Evolutionary conservation across 2,329 filamentous ascomycete genomes (phyloP), one percentile per base, ranked within the genome.

Genomic region (Penicillium hesseltinei): DNA sequence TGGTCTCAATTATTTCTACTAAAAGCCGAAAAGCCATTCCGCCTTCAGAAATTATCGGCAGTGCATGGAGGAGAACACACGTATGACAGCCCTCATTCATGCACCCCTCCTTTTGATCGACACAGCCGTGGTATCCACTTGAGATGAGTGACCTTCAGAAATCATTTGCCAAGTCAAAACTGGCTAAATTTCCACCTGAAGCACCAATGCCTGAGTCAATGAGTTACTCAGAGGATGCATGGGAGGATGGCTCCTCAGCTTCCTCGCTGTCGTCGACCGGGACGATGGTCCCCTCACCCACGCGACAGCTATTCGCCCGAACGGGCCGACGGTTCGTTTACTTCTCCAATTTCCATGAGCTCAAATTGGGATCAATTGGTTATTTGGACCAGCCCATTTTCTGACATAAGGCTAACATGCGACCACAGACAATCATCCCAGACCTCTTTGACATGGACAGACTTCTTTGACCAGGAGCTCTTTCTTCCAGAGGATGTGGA

Each of bases 231-330:
- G 66, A 64, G 33, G 69, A 71, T 44, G 43, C 53, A 27, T 56
- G 42, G 49, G 80, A 90, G 66, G 86, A 88, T 62, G 88, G 90
- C 71, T 89, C 87, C 15, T 90, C 82, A 7, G 79, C 90, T 15
- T 96, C 89, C 0, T 96, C 92, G n/a, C 88, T 91, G 38, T 96
- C 92, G 4, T 97, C 92, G 1, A 91, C 92, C 4, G 92, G 92
- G 27, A 97, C 93, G n/a, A 83, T 97, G 60, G 88, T 91, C 62
- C 91, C 92, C 0, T 90, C 89, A 5, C 84, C 85, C 7, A 88
- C 84, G 64, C 85, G 88, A 65, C 88, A 87, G 61, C 78, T 92
- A 40, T 91, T 92, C 76, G 88, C 88, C 57, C 82, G 88, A 63
- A 85, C 87, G 46, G 82, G 59, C 50, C 58, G 84, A 76, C 82